Percentiles rank a stretch among this genome's conserved stretches.
Evolutionary conservation across 345 rosid species (phyloP).

Genomic region (Ricinus communis): DNA sequence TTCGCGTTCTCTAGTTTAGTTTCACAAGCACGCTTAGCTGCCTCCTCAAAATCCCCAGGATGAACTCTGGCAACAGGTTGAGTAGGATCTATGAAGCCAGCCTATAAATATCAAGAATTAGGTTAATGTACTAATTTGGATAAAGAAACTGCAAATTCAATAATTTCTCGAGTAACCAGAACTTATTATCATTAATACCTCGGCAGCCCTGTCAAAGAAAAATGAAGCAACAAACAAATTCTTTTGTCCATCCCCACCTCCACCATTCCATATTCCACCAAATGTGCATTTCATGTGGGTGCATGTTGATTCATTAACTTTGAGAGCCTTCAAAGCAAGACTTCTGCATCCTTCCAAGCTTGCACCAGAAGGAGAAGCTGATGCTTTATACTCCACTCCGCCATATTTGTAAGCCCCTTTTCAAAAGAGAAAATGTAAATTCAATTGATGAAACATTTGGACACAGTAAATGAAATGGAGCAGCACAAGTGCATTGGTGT

Average conservation of each 20-base stretch:
- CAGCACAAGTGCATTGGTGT: neutral
- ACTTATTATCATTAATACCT: conserved; percentile 47
- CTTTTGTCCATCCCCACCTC: conserved; percentile 98
- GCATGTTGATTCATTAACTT: conserved; percentile 76
- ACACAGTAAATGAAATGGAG: neutral
- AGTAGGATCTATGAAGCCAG: conserved; percentile 63
- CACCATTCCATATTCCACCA: conserved; percentile 98
- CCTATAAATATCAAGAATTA: conserved; percentile 39
- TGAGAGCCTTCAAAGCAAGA: conserved; percentile 68
- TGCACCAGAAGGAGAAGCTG: conserved; percentile 61
- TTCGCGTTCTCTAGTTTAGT: conserved; percentile 64
- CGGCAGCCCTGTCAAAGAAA: conserved; percentile 96
- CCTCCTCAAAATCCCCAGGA: conserved; percentile 69
- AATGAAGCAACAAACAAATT: conserved; percentile 90
- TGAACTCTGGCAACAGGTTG: conserved; percentile 72
- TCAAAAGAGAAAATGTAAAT: neutral
- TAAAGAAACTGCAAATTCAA: neutral
- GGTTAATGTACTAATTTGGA: conserved; percentile 5
- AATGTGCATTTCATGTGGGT: conserved; percentile 91
- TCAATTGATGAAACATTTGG: too few relatives aligned
- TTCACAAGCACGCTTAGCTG: conserved; percentile 86
- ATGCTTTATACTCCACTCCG: conserved; percentile 55
- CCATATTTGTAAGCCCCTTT: conserved; percentile 79
- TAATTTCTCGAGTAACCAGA: conserved; percentile 9
- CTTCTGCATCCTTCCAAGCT: conserved; percentile 74